Evolutionary conservation across 1,284 basidiomycete genomes (phyloP).

Genomic region (Ustilago loliicola): DNA sequence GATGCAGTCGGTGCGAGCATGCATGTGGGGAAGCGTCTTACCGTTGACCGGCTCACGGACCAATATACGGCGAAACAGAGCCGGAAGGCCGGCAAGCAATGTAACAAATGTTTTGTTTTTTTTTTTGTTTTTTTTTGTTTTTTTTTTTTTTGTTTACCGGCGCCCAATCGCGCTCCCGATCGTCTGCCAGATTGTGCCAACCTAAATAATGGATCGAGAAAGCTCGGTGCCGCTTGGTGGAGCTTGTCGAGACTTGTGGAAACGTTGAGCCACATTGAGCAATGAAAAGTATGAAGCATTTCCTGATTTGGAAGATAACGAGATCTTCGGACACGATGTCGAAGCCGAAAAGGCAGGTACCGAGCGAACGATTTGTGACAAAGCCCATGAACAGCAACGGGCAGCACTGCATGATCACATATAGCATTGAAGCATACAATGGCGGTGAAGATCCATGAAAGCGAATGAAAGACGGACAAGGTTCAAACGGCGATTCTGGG

Average conservation of each 20-base stretch:
- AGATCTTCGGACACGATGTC: slow-evolving; percentile 6
- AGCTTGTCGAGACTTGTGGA: no score
- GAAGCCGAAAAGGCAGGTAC: slow-evolving; percentile 4
- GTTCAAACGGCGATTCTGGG: background rate
- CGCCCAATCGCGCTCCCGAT: background rate
- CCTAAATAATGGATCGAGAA: background rate
- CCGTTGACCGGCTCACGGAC: slow-evolving; percentile 13
- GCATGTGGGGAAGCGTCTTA: background rate
- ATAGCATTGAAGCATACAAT: background rate
- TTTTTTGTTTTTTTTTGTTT: no score
- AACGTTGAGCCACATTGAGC: no score
- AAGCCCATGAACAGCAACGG: background rate
- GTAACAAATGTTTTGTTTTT: no score
- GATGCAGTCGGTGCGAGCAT: background rate
- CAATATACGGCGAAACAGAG: background rate
- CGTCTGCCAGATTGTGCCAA: background rate
- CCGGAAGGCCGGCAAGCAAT: background rate
- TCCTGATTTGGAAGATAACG: slow-evolving; percentile 16
- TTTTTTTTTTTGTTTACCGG: no score
- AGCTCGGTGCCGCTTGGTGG: background rate
- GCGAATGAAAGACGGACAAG: background rate
- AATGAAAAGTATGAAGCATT: slow-evolving; percentile 1
- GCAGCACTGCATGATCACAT: background rate
- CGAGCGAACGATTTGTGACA: background rate
- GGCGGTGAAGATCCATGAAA: background rate